A percentile compares a stretch with the other conserved stretches of the same genome.
These are phyloP conservation scores for Xylariaceae sp. DNA, from an alignment of 2,329 filamentous ascomycete species.

Conservation along the genomic window DNA sequence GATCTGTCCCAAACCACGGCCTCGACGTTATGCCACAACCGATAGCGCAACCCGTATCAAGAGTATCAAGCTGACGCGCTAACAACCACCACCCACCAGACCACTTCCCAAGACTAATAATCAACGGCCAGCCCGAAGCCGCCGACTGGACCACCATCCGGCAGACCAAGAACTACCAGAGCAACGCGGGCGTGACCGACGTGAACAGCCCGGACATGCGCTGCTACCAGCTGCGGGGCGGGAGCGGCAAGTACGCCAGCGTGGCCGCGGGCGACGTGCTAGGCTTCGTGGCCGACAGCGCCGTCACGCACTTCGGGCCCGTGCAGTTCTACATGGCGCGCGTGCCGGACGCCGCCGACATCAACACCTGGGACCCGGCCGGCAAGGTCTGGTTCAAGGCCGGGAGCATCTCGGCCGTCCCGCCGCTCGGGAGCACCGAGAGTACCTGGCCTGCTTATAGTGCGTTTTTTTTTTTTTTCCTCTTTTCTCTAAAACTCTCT, in stretches of 20 bases:
- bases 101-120: constrained; percentile 39
- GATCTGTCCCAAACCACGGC: neutral
- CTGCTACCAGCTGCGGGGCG: constrained; percentile 39
- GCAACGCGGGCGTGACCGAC: constrained; percentile 42
- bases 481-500: neutral
- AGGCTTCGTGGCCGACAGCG: constrained; percentile 38
- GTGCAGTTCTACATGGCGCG: constrained; percentile 44
- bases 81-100: constrained; percentile 36
- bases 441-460: constrained; percentile 38
- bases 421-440: constrained; percentile 31
- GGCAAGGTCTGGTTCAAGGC: constrained; percentile 45
- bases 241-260: constrained; percentile 32
- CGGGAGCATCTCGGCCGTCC: constrained; percentile 35
- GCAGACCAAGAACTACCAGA: constrained; percentile 45
- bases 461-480: constrained; percentile 1
- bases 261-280: constrained; percentile 39
- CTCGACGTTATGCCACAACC: too few species aligned
- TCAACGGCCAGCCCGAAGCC: constrained; percentile 35
- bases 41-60: too few species aligned
- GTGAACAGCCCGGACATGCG: constrained; percentile 41
- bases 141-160: constrained; percentile 39
- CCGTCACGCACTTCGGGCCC: constrained; percentile 41
- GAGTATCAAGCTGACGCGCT: neutral
- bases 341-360: constrained; percentile 38
- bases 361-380: constrained; percentile 41